Evolutionary conservation across 768 basidiomycete genomes (phyloP).

Genomic region (Macrolepiota dolichaula): DNA sequence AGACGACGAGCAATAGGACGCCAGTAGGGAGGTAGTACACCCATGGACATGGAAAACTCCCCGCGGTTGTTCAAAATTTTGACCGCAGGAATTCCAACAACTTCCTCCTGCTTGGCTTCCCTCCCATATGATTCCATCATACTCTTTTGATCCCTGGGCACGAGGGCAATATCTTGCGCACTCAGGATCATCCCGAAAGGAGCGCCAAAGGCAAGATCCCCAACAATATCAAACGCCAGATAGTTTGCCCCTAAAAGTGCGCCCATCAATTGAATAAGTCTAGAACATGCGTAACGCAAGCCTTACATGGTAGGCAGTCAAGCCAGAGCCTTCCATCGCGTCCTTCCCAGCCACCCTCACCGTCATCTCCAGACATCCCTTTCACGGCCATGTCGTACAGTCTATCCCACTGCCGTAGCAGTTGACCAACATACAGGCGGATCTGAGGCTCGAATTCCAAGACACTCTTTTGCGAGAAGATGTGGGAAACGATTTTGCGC

Average conservation of each 20-base stretch:
- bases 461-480: conserved; percentile 83
- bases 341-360: conserved; percentile 66
- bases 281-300: not conserved
- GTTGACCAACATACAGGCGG: conserved; percentile 49
- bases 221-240: conserved; percentile 69
- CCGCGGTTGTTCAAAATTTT: conserved; percentile 86
- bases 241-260: conserved; percentile 44
- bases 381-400: conserved; percentile 54
- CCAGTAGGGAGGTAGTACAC: conserved; percentile 69
- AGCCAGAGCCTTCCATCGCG: conserved; percentile 65
- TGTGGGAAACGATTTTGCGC: conserved; percentile 86
- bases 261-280: conserved; percentile 9
- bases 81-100: conserved; percentile 71
- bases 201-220: conserved; percentile 82
- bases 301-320: conserved; percentile 70
- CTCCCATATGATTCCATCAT: conserved; percentile 58
- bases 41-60: conserved; percentile 83
- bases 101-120: conserved; percentile 35
- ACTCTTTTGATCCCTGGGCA: conserved; percentile 52
- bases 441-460: conserved; percentile 85
- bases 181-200: conserved; percentile 87
- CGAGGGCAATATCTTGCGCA: conserved; percentile 68
- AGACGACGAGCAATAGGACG: conserved; percentile 60
- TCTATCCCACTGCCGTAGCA: conserved; percentile 76
- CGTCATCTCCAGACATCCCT: conserved; percentile 54